Conservation (phyloP, 2,329 filamentous ascomycete genomes). For the Gremmenia infestans region DNA sequence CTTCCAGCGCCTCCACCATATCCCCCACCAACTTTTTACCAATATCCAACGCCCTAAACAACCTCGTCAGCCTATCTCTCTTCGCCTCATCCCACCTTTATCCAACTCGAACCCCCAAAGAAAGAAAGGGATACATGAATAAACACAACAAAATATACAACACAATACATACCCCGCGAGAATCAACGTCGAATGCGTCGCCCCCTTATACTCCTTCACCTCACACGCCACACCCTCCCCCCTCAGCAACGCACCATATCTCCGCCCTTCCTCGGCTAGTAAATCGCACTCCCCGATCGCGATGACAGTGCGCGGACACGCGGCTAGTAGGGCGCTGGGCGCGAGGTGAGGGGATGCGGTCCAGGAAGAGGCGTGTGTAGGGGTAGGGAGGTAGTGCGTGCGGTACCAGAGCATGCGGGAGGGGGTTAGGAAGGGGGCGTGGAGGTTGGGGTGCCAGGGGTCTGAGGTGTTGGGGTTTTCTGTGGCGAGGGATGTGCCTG, state of each 20-base stretch:
- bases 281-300: slow-evolving; percentile 50
- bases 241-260: slow-evolving; percentile 42
- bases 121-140: not conserved
- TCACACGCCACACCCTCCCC: slow-evolving; percentile 41
- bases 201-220: slow-evolving; percentile 44
- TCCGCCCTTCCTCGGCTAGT: slow-evolving; percentile 45
- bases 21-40: not conserved
- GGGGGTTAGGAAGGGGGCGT: slow-evolving; percentile 46
- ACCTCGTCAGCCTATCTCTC: not conserved
- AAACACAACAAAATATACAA: too few relatives aligned
- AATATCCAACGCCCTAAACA: not conserved
- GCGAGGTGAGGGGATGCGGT: slow-evolving; percentile 45
- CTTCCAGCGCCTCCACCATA: too few relatives aligned
- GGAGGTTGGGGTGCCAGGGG: slow-evolving; percentile 45
- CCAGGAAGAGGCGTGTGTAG: slow-evolving; percentile 39
- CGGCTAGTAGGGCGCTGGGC: slow-evolving; percentile 44
- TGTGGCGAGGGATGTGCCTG: slow-evolving; percentile 34
- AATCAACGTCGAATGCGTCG: slow-evolving; percentile 51
- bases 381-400: slow-evolving; percentile 46
- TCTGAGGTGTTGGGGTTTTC: slow-evolving; percentile 16
- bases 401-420: slow-evolving; percentile 56
- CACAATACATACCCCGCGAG: slow-evolving; percentile 40
- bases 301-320: slow-evolving; percentile 44
- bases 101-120: too few relatives aligned
- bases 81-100: too few relatives aligned